Evolutionary conservation across 2,329 filamentous ascomycete species (phyloP).

Genomic region (Phialophora chinensis): DNA sequence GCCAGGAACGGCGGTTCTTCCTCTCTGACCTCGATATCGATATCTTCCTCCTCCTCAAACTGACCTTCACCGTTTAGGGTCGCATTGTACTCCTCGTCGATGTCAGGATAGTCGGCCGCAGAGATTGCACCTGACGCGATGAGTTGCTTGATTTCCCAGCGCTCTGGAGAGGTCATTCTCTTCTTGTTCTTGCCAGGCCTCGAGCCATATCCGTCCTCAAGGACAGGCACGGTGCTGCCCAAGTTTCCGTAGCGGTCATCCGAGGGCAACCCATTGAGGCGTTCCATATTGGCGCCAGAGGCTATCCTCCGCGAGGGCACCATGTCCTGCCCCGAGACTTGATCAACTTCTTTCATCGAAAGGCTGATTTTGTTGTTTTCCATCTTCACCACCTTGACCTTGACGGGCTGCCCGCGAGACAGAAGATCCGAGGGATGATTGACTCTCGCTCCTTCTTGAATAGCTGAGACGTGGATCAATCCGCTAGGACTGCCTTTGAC

Average conservation of each 20-base stretch:
- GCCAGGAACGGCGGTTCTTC: constrained; percentile 96
- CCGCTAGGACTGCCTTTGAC: constrained; percentile 90
- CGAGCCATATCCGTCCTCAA: constrained; percentile 65
- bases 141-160: constrained; percentile 96
- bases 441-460: constrained; percentile 82
- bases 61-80: constrained; percentile 85
- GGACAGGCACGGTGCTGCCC: constrained; percentile 63
- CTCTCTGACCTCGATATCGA: constrained; percentile 95
- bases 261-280: constrained; percentile 68
- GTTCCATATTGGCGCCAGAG: constrained; percentile 88
- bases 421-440: constrained; percentile 91
- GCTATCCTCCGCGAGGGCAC: constrained; percentile 77
- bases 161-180: constrained; percentile 91
- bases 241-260: constrained; percentile 65
- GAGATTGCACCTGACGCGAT: constrained; percentile 95
- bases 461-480: constrained; percentile 88
- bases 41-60: constrained; percentile 82
- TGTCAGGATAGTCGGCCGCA: constrained; percentile 89
- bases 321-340: constrained; percentile 82
- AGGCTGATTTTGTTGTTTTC: constrained; percentile 81
- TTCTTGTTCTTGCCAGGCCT: constrained; percentile 73
- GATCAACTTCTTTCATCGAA: constrained; percentile 97
- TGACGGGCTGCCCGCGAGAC: constrained; percentile 78
- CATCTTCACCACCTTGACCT: constrained; percentile 89
- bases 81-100: constrained; percentile 91